Percentiles rank a stretch among this genome's conserved stretches.
Evolutionary conservation across 1,284 basidiomycete species (phyloP).

Genomic region (Heterobasidion irregulare): DNA sequence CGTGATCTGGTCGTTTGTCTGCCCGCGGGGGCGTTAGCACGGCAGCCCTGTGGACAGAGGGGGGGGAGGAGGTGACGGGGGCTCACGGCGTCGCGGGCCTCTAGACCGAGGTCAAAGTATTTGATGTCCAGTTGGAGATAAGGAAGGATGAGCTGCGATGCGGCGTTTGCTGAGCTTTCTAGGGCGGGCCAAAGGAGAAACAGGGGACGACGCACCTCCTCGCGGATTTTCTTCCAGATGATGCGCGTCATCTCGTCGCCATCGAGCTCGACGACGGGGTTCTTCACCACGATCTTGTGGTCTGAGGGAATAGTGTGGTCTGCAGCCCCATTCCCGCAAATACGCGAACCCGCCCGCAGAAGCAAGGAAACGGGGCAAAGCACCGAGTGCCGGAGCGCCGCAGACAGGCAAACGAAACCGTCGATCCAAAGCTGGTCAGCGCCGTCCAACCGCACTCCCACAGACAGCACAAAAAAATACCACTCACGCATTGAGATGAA

Average conservation of each 20-base stretch:
- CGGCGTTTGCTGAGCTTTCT: too few species aligned
- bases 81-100: constrained; percentile 82
- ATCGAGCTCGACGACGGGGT: constrained; percentile 94
- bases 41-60: constrained; percentile 4
- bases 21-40: background rate
- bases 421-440: background rate
- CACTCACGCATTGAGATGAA: constrained; percentile 21
- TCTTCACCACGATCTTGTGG: constrained; percentile 75
- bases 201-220: too few species aligned
- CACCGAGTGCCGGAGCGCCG: background rate
- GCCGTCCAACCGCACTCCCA: background rate
- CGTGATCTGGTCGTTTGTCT: constrained; percentile 95
- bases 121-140: too few species aligned
- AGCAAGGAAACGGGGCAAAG: background rate
- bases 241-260: too few species aligned
- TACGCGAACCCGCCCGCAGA: background rate
- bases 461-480: background rate
- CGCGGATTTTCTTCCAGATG: too few species aligned
- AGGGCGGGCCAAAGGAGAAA: too few species aligned
- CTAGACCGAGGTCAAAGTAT: too few species aligned
- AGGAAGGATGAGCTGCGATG: too few species aligned
- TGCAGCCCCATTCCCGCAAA: background rate
- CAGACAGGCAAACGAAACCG: background rate
- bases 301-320: constrained; percentile 13
- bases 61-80: background rate